phyloP scores from a whole-genome alignment of 2,329 filamentous ascomycete genomes.

The Colletotrichum sp. region DNA sequence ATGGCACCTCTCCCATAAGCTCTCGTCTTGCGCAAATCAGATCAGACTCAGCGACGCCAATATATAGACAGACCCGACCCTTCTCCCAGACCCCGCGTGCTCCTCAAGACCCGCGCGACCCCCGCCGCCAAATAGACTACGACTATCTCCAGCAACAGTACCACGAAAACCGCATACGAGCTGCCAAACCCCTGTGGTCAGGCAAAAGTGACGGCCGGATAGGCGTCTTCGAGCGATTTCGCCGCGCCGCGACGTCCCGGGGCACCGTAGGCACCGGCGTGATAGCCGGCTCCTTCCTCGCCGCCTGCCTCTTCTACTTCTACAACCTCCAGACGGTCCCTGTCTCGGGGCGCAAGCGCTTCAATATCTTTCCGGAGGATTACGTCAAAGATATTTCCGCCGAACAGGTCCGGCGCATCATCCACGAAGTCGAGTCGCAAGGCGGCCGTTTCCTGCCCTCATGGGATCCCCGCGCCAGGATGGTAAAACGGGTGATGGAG shows the following conservation, averaged over 20 bases:
- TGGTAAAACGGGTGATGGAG: constrained; percentile 69
- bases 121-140: neutral
- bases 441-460: constrained; percentile 61
- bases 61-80: constrained; percentile 6
- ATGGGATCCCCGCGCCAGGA: constrained; percentile 58
- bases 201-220: constrained; percentile 30
- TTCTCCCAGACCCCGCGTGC: constrained; percentile 26
- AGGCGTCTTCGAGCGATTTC: neutral
- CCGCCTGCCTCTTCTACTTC: constrained; percentile 65
- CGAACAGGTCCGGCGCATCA: constrained; percentile 60
- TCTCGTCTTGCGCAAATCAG: neutral
- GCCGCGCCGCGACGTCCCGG: constrained; percentile 28
- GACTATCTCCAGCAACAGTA: constrained; percentile 4
- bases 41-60: neutral
- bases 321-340: constrained; percentile 76
- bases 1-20: neutral
- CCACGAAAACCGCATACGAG: constrained; percentile 25
- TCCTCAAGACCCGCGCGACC: neutral
- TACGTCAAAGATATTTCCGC: constrained; percentile 59
- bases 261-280: constrained; percentile 42
- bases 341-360: constrained; percentile 72
- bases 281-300: constrained; percentile 43
- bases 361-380: constrained; percentile 69
- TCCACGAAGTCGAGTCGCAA: constrained; percentile 57
- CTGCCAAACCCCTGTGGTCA: constrained; percentile 36